These are phyloP conservation scores for Chaetomium sp. DNA, from an alignment of 2,329 filamentous ascomycete species.

Conservation along the genomic window DNA sequence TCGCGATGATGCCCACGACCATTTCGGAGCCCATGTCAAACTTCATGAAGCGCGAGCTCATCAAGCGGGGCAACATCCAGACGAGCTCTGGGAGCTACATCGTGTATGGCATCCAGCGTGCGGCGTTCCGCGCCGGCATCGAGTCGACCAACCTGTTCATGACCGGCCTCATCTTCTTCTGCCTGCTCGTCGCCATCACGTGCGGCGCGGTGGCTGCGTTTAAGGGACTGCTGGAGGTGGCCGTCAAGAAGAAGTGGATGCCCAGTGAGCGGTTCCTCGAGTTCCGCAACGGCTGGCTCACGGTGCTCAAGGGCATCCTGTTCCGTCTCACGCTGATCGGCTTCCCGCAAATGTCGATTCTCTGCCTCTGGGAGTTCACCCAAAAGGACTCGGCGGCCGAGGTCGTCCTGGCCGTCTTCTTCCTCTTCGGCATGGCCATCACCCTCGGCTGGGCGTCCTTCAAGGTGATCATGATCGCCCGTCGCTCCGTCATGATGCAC, in stretches of 20 bases:
- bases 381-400: constrained; percentile 77
- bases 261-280: constrained; percentile 81
- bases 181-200: constrained; percentile 72
- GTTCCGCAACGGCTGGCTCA: constrained; percentile 91
- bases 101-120: constrained; percentile 79
- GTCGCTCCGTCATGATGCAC: constrained; percentile 82
- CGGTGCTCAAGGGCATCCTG: constrained; percentile 86
- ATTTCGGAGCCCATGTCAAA: constrained; percentile 29
- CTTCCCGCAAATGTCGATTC: constrained; percentile 82
- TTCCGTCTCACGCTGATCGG: constrained; percentile 87
- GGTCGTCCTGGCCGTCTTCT: constrained; percentile 81
- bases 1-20: constrained; percentile 44
- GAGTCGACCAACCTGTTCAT: constrained; percentile 91
- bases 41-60: constrained; percentile 28
- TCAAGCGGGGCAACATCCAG: constrained; percentile 50
- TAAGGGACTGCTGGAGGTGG: constrained; percentile 73
- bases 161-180: constrained; percentile 84
- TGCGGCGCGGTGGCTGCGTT: constrained; percentile 67
- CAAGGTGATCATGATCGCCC: constrained; percentile 85
- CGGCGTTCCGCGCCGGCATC: constrained; percentile 77
- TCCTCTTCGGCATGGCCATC: constrained; percentile 71
- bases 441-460: constrained; percentile 79
- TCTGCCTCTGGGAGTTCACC: constrained; percentile 92
- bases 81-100: constrained; percentile 49
- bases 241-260: constrained; percentile 69